Conservation (phyloP, 2,329 filamentous ascomycete species). For the Chrysoporthe puriensis region DNA sequence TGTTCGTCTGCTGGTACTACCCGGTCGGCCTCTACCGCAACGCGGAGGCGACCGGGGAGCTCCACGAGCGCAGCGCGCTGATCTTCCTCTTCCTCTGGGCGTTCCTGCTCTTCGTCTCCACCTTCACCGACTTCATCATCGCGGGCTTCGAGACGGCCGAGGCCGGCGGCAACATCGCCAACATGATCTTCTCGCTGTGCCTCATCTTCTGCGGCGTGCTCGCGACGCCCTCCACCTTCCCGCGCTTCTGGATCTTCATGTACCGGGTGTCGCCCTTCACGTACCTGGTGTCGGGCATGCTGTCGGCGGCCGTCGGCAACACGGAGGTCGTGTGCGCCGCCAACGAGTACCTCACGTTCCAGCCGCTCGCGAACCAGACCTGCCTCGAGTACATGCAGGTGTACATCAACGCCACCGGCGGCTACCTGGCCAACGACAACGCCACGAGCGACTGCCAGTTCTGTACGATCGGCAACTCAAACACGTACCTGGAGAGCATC, state of each 20-base stretch:
- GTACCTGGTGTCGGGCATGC: constrained; percentile 70
- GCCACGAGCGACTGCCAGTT: constrained; percentile 35
- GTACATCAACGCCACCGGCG: constrained; percentile 52
- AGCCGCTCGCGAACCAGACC: constrained; percentile 55
- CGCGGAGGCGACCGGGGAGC: constrained; percentile 53
- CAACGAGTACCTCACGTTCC: constrained; percentile 68
- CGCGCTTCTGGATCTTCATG: constrained; percentile 75
- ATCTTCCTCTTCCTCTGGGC: constrained; percentile 68
- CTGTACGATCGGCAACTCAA: constrained; percentile 37
- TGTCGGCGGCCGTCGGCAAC: constrained; percentile 66
- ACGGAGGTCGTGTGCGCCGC: constrained; percentile 61
- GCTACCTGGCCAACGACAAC: constrained; percentile 49
- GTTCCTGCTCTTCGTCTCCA: constrained; percentile 70
- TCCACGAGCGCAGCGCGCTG: constrained; percentile 62
- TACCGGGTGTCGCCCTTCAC: constrained; percentile 73
- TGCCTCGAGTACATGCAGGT: constrained; percentile 59
- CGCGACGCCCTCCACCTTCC: constrained; percentile 59
- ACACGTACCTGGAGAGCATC: constrained; percentile 40
- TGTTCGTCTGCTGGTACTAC: constrained; percentile 73
- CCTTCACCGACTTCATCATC: constrained; percentile 68
- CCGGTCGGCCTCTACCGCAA: constrained; percentile 67
- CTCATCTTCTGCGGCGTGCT: constrained; percentile 71
- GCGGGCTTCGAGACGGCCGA: constrained; percentile 68
- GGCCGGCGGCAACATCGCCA: constrained; percentile 67
- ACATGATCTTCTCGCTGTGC: constrained; percentile 65